Conservation (phyloP, 495 filamentous ascomycete species). For the Terfezia boudieri region DNA sequence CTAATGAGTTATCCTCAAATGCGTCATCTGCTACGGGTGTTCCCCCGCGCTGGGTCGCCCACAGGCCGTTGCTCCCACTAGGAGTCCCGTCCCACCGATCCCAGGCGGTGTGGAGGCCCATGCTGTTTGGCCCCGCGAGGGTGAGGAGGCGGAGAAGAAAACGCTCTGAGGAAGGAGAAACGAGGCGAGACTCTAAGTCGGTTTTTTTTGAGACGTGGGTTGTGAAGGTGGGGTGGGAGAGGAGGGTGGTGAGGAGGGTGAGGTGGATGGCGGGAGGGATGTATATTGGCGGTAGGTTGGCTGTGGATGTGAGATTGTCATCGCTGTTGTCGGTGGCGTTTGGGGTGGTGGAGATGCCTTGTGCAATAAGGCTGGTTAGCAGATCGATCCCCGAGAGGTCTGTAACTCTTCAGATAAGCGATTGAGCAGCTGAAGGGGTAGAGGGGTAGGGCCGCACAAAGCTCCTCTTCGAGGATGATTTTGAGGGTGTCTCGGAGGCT, state of each 20-base stretch:
- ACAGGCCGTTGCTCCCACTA: background rate
- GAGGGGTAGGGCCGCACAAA: conserved; percentile 6
- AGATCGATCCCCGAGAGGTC: conserved; percentile 7
- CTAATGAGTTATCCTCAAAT: conserved; percentile 23
- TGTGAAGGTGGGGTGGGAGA: conserved; percentile 16
- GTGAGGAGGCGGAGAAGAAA: conserved; percentile 36
- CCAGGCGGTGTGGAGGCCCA: conserved; percentile 11
- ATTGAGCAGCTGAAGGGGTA: no score
- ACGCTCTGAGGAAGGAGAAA: conserved; percentile 25
- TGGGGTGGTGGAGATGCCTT: background rate
- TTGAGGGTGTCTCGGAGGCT: background rate
- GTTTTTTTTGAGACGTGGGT: conserved; percentile 10
- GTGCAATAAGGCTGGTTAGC: conserved; percentile 5
- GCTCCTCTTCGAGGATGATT: conserved; percentile 10
- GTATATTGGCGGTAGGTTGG: background rate
- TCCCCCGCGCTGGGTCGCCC: background rate
- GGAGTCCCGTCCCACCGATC: background rate
- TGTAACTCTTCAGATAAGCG: no score
- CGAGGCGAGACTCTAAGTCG: conserved; percentile 5
- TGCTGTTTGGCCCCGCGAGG: conserved; percentile 25
- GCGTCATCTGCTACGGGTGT: background rate
- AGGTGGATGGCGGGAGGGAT: conserved; percentile 15
- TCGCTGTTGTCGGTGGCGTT: no score
- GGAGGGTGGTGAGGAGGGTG: conserved; percentile 13
- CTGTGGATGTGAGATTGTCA: no score